These are phyloP conservation scores for Talaromyces adpressus DNA, from an alignment of 495 filamentous ascomycete species.

Conservation along the genomic window DNA sequence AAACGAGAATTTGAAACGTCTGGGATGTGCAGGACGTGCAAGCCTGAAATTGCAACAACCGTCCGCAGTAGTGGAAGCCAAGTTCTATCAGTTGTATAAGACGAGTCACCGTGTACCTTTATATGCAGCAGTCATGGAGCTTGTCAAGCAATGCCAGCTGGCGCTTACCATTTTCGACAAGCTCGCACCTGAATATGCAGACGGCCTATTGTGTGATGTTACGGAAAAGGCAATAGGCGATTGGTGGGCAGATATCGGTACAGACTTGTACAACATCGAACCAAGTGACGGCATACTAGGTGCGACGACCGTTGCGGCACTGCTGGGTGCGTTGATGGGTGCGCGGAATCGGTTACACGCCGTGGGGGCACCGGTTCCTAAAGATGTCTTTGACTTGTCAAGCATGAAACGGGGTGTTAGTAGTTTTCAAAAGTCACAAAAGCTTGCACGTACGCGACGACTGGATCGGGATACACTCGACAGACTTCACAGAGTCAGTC, in stretches of 20 bases:
- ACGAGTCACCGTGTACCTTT: slow-evolving; percentile 75
- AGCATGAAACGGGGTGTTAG: slow-evolving; percentile 75
- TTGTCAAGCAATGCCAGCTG: slow-evolving; percentile 88
- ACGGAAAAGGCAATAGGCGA: slow-evolving; percentile 86
- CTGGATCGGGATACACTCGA: slow-evolving; percentile 80
- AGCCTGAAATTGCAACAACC: slow-evolving; percentile 74
- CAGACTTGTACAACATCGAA: slow-evolving; percentile 82
- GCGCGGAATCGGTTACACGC: slow-evolving; percentile 80
- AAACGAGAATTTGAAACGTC: slow-evolving; percentile 86
- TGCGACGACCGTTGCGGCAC: slow-evolving; percentile 82
- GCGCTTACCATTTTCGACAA: slow-evolving; percentile 86
- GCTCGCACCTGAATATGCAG: slow-evolving; percentile 79
- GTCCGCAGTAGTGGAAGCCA: slow-evolving; percentile 72
- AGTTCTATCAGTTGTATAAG: slow-evolving; percentile 86
- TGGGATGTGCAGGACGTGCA: slow-evolving; percentile 86
- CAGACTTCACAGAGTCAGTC: slow-evolving; percentile 70
- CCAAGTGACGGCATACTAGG: slow-evolving; percentile 88
- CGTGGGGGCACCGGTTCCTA: slow-evolving; percentile 74
- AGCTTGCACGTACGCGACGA: slow-evolving; percentile 66
- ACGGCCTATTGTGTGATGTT: slow-evolving; percentile 86
- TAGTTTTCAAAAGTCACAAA: slow-evolving; percentile 84
- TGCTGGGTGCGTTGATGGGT: slow-evolving; percentile 83
- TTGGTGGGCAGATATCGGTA: slow-evolving; percentile 95
- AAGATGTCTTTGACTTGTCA: slow-evolving; percentile 86
- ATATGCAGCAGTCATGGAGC: slow-evolving; percentile 70